phyloP scores from a whole-genome alignment of 345 rosid genomes.

The Citrus australasica region DNA sequence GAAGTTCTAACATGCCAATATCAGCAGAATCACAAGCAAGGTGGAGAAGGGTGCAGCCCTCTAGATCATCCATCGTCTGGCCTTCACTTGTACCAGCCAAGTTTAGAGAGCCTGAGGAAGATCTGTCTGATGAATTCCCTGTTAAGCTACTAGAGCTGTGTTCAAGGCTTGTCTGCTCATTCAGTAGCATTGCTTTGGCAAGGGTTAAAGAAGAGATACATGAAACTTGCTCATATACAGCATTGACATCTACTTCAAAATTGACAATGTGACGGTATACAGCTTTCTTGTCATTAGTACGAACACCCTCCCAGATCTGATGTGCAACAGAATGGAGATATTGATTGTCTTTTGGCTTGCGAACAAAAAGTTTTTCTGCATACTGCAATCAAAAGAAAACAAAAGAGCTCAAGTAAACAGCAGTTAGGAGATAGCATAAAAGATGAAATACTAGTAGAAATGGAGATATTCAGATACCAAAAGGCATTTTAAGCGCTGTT shows the following conservation, averaged over 20 bases:
- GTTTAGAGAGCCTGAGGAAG: conserved; percentile 57
- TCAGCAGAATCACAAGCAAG: conserved; percentile 96
- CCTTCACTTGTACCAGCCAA: conserved; percentile 44
- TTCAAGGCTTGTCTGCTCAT: conserved; percentile 61
- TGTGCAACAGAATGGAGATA: conserved; percentile 51
- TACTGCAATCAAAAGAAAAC: conserved; percentile 48
- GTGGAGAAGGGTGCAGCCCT: conserved; percentile 85
- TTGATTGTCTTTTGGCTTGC: conserved; percentile 61
- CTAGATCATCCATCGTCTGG: conserved; percentile 44
- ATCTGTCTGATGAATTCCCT: conserved; percentile 63
- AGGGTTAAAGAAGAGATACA: conserved; percentile 71
- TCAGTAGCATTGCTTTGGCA: conserved; percentile 77
- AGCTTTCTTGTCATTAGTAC: conserved; percentile 85
- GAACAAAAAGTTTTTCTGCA: conserved; percentile 85
- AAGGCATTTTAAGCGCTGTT: background rate
- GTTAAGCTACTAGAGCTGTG: conserved; percentile 52
- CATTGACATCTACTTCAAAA: conserved; percentile 71
- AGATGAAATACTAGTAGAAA: too few species aligned
- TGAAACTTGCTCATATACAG: conserved; percentile 56
- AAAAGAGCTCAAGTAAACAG: background rate
- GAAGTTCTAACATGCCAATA: conserved; percentile 95
- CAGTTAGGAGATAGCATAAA: background rate
- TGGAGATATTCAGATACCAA: background rate
- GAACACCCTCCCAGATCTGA: conserved; percentile 88
- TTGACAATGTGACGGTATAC: conserved; percentile 79